Base-by-base conservation (phyloP, 441 rosid species). In the Pelargonium exstipulatum region DNA sequence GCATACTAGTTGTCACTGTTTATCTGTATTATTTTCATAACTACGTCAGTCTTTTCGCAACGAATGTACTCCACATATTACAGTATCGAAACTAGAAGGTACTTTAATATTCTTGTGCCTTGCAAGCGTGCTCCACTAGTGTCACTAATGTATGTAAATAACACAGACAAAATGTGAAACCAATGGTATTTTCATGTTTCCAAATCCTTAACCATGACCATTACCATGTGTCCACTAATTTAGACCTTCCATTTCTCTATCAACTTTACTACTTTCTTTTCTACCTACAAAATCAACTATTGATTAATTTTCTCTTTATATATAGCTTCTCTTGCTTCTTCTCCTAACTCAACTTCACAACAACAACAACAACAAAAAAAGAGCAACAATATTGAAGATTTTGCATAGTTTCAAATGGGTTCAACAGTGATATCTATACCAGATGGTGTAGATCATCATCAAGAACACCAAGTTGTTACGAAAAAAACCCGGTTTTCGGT, bases 121-220 rank as follows among this genome's bases (percentile, higher is more conserved):
- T 78, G 78, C 86, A 66, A 81, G 70, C 79, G 83, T 86, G 87
- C 70, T 80, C 88, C 88, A 84, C 83, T 80, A 77, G 9, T 16
- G 70, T 68, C 82, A 78, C 77, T 62, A 67, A 62, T 18, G 58
- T 51, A 51, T 51, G 17, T 62, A 57, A 71, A 69, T 20, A 63
- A 67, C 26, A 10, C 6, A n/a, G 16, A 14, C 5, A 32, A 48
- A 4, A 20, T 5, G 1, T 16, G 67, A 61, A 40, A 65, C 17
- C 35, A 43, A 9, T 9, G 62, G 18, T 13, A 45, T 9, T 18
- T 45, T 49, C 65, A n/a, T 51, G 58, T 14, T 13, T 18, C 58
- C 4, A n/a, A n/a, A 4, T 51, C 20, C 9, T 5, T 51, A 51
- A 18, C 8, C 20, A 17, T 16, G 58, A 51, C 58, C 58, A 10